phyloP scores from a whole-genome alignment of 2,329 filamentous ascomycete species.

The Epichloe sp. region DNA sequence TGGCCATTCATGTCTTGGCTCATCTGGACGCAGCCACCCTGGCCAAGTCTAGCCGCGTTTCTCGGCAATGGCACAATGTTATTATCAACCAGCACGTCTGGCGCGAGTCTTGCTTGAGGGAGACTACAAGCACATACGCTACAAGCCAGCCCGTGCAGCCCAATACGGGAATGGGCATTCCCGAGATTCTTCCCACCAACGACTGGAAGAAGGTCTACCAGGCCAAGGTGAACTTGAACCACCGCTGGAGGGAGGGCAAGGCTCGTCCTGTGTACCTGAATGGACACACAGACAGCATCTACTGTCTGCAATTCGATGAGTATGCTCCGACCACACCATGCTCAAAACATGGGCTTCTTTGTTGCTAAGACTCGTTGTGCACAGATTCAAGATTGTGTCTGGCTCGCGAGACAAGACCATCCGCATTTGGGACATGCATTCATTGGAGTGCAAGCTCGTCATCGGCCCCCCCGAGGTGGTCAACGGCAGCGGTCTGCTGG shows the following conservation, averaged over 20 bases:
- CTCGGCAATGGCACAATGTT: constrained; percentile 33
- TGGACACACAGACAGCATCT: constrained; percentile 90
- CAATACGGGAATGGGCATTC: constrained; percentile 44
- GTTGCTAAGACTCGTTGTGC: constrained; percentile 3
- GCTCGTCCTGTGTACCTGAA: constrained; percentile 79
- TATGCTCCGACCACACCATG: constrained; percentile 28
- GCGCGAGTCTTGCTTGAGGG: constrained; percentile 49
- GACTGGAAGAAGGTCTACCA: constrained; percentile 82
- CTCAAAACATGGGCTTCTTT: background rate
- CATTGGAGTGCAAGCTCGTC: constrained; percentile 69
- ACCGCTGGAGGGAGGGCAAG: constrained; percentile 66
- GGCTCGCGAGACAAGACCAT: constrained; percentile 93
- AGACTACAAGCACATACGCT: constrained; percentile 48
- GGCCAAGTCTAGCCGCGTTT: constrained; percentile 36
- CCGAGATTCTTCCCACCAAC: constrained; percentile 43
- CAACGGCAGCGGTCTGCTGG: constrained; percentile 35
- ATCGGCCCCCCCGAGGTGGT: constrained; percentile 71
- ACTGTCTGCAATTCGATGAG: constrained; percentile 97
- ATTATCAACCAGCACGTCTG: constrained; percentile 45
- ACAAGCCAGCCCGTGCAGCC: constrained; percentile 39
- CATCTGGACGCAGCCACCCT: constrained; percentile 41
- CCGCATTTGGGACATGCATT: constrained; percentile 89
- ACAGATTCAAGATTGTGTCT: constrained; percentile 83
- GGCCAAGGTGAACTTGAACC: constrained; percentile 61
- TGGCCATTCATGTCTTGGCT: constrained; percentile 45